phyloP scores from a whole-genome alignment of 768 basidiomycete species.

The Hericium coralloides region DNA sequence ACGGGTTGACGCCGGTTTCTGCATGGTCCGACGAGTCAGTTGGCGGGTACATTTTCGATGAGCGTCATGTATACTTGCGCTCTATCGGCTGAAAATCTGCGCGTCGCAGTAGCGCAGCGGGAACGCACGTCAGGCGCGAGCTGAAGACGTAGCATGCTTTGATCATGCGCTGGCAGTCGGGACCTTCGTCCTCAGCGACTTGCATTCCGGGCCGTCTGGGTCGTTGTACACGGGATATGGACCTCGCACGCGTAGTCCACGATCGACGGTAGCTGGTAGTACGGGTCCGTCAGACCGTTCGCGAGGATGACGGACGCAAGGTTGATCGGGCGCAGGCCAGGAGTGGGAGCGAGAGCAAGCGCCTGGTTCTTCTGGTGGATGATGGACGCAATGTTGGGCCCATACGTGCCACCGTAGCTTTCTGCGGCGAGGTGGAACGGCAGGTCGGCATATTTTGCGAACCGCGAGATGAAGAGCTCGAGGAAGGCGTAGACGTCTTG shows the following conservation, averaged over 20 bases:
- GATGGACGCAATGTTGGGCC: conserved; percentile 79
- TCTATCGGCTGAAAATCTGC: conserved; percentile 65
- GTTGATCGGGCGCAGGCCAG: conserved; percentile 60
- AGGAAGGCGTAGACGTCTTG: conserved; percentile 86
- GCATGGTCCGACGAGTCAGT: too few species aligned
- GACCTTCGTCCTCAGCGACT: conserved; percentile 34
- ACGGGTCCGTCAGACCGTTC: conserved; percentile 82
- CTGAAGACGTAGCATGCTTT: conserved; percentile 38
- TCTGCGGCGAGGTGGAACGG: conserved; percentile 80
- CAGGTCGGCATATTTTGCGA: conserved; percentile 57
- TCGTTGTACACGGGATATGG: conserved; percentile 75
- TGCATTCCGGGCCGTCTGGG: conserved; percentile 37
- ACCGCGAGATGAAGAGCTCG: conserved; percentile 67
- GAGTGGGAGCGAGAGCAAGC: conserved; percentile 33
- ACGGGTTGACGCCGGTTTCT: conserved; percentile 80
- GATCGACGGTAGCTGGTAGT: conserved; percentile 68
- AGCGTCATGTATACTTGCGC: conserved; percentile 38
- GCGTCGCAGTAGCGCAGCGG: conserved; percentile 71
- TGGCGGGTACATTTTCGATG: too few species aligned
- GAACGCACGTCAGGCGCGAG: conserved; percentile 37
- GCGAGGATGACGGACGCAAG: conserved; percentile 79
- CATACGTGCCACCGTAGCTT: conserved; percentile 64
- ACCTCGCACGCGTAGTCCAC: conserved; percentile 81
- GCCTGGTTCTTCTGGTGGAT: conserved; percentile 75
- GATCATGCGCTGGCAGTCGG: conserved; percentile 45